Evolutionary conservation across 768 basidiomycete species (phyloP), one percentile per base, ranked within the genome.

Genomic region (Imleria badia): DNA sequence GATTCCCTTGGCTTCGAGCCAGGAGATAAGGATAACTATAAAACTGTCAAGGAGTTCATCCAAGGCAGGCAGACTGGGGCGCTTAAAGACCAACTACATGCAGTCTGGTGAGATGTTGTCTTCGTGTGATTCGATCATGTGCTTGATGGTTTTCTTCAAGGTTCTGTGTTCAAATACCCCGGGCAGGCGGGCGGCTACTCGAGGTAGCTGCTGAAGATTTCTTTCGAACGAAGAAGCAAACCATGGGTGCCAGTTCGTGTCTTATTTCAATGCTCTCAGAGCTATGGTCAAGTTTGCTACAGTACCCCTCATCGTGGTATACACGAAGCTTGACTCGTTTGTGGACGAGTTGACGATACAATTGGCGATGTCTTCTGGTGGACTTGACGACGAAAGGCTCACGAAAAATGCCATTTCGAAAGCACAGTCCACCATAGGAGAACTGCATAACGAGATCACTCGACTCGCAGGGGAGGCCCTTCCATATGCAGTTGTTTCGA

Each of bases 221-320:
- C 34, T 51, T 51, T 10, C 22, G 14, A 38, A 29, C 42, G 5
- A 51, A 45, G 35, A 38, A 44, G 19, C 2, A 38, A 44, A 51
- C 42, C 13, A 44, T 45, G 23, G 51, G 42, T 10, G 6, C 46
- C 23, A 30, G 48, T 48, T 8, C n/a, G 38, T 45, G 14, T 31
- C 29, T 38, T 11, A 30, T 22, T 23, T 23, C 5, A 31, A 13
- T 14, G 1, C 12, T 30, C 17, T 7, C 11, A 3, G 30, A 3
- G 10, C 9, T 42, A n/a, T 42, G 20, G 6, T 40, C 30, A 52
- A 40, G 10, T 22, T 29, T 19, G 29, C 20, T 26, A 12, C 23
- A 52, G 51, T 52, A 52, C 51, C 39, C 3, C 40, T 50, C 40
- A 50, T 50, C 19, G 40, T 50, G 9, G 49, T 41, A 8, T 50